Percentiles rank a stretch among this genome's conserved stretches.
Evolutionary conservation across 2,329 filamentous ascomycete species (phyloP).

Genomic region (Bimuria novae-zelandiae): DNA sequence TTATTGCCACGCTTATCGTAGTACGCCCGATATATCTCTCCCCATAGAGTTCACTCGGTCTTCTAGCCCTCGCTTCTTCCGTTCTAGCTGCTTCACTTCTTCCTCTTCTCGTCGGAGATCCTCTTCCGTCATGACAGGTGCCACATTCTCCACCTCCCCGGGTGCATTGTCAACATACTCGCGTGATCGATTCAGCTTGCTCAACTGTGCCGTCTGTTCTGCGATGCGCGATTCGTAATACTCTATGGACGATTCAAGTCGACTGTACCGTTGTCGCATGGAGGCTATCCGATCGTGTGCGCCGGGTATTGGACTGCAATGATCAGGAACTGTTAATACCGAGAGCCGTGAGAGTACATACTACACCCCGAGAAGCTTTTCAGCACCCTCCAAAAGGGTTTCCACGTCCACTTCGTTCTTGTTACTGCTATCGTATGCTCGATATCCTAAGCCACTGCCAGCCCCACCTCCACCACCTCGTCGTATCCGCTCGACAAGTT

Average conservation of each 20-base stretch:
- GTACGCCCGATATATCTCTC: conserved; percentile 66
- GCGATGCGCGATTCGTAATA: conserved; percentile 82
- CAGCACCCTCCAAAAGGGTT: conserved; percentile 79
- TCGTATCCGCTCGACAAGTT: conserved; percentile 81
- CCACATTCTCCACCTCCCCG: conserved; percentile 48
- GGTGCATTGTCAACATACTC: conserved; percentile 62
- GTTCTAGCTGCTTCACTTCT: conserved; percentile 66
- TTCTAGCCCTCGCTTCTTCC: conserved; percentile 65
- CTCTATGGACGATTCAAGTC: conserved; percentile 73
- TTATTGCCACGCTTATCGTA: conserved; percentile 42
- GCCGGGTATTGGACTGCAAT: conserved; percentile 70
- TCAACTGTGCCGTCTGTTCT: conserved; percentile 74
- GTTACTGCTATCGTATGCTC: conserved; percentile 49
- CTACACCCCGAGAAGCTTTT: conserved; percentile 90
- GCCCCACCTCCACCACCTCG: conserved; percentile 61
- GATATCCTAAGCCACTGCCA: conserved; percentile 52
- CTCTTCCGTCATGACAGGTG: conserved; percentile 65
- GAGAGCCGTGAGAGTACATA: conserved; percentile 43
- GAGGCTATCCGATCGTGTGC: conserved; percentile 75
- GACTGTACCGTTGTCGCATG: conserved; percentile 71
- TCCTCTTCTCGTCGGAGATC: conserved; percentile 72
- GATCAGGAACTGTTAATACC: conserved; percentile 10
- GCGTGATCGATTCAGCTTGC: conserved; percentile 68
- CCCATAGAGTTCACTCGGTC: conserved; percentile 70
- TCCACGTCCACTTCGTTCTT: conserved; percentile 84